Evolutionary conservation across 2,329 filamentous ascomycete species (phyloP).

Genomic region (Talaromyces sp.): DNA sequence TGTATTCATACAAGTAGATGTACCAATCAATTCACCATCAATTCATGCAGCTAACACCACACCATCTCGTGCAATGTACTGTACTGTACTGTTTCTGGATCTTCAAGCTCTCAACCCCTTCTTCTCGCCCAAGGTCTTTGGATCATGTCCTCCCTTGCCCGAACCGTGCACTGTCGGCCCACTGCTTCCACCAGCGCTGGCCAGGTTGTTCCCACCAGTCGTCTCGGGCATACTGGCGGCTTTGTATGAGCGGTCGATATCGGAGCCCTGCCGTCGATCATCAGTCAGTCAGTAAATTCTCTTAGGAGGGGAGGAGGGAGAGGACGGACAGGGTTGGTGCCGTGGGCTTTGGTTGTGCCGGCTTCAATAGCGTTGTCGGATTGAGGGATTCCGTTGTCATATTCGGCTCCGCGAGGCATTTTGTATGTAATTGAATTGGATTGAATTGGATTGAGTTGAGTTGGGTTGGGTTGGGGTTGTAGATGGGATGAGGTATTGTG

Average conservation of each 20-base stretch:
- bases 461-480: neutral
- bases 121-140: constrained; percentile 28
- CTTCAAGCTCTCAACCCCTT: constrained; percentile 26
- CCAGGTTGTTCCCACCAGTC: constrained; percentile 19
- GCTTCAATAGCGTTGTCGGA: constrained; percentile 34
- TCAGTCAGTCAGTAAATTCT: neutral
- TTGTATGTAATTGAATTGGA: constrained; percentile 9
- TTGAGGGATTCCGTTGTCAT: constrained; percentile 32
- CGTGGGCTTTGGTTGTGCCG: constrained; percentile 30
- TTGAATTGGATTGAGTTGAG: neutral
- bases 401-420: constrained; percentile 39
- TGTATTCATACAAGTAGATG: neutral
- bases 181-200: constrained; percentile 20
- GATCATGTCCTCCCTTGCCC: constrained; percentile 33
- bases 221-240: constrained; percentile 31
- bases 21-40: neutral
- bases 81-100: neutral
- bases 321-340: constrained; percentile 18
- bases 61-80: no score
- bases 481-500: neutral
- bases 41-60: neutral
- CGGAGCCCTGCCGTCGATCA: constrained; percentile 8
- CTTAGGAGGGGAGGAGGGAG: neutral
- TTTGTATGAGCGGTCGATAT: constrained; percentile 27
- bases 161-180: constrained; percentile 22